phyloP scores from a whole-genome alignment of 345 rosid species.

The Zanthoxylum bungeanum region DNA sequence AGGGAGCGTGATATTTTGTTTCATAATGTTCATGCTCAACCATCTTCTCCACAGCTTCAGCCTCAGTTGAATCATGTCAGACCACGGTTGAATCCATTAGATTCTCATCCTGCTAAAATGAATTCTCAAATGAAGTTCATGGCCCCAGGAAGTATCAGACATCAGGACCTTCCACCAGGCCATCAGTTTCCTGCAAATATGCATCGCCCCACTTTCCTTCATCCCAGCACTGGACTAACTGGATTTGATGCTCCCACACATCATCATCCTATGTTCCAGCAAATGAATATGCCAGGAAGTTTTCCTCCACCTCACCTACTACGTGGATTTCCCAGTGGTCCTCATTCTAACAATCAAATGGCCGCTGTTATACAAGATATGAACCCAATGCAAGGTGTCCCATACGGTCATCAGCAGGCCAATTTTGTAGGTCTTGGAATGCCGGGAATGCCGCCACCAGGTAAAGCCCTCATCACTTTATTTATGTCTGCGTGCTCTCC shows the following conservation, averaged over 20 bases:
- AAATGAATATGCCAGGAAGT: slow-evolving; percentile 62
- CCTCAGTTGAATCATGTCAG: slow-evolving; percentile 61
- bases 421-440: slow-evolving; percentile 47
- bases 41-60: slow-evolving; percentile 46
- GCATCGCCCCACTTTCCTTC: slow-evolving; percentile 66
- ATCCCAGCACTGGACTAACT: slow-evolving; percentile 37
- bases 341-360: slow-evolving; percentile 54
- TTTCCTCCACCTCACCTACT: slow-evolving; percentile 53
- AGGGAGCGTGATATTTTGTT: slow-evolving; percentile 48
- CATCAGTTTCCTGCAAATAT: slow-evolving; percentile 56
- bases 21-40: slow-evolving; percentile 34
- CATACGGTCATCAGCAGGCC: slow-evolving; percentile 57
- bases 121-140: slow-evolving; percentile 63
- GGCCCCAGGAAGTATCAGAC: slow-evolving; percentile 48
- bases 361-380: slow-evolving; percentile 54
- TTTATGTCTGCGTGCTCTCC: neutral
- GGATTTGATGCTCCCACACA: slow-evolving; percentile 58
- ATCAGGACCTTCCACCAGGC: slow-evolving; percentile 46
- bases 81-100: slow-evolving; percentile 45
- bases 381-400: slow-evolving; percentile 58
- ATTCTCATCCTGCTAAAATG: slow-evolving; percentile 54
- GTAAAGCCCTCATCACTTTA: slow-evolving; percentile 18
- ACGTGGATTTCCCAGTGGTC: slow-evolving; percentile 58
- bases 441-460: slow-evolving; percentile 47
- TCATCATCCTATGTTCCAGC: slow-evolving; percentile 56